Evolutionary conservation across 2,329 filamentous ascomycete genomes (phyloP), one percentile per base, ranked within the genome.

Genomic region (Beauveria caledonica): DNA sequence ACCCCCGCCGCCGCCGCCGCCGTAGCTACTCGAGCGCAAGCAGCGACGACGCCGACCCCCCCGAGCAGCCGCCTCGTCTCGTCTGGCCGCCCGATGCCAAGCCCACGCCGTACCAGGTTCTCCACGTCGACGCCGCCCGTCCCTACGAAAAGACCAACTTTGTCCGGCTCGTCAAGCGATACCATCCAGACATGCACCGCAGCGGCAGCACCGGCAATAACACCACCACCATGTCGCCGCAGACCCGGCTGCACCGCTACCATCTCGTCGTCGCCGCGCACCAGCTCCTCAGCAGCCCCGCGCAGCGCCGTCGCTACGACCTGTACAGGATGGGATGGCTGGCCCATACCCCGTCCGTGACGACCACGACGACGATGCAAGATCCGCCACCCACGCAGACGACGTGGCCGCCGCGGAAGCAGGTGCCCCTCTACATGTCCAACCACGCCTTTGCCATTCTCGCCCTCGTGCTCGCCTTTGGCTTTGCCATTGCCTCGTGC

Each of bases 41-140:
- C 29, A 29, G 13, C 21, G 36, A 42, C 17, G 17, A 42, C 17
- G 17, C 17, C 40, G 40, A 19, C 40, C 40, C 40, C 8, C 40
- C 40, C 8, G 40, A 17, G 8, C 40, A 42, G 7, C 29, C 54
- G 13, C 33, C 42, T 9, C 54, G 33, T 44, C 8, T 42, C 29
- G 1, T 48, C 11, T 66, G 65, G 65, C 65, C 63, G 21, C 19
- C 27, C 8, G 21, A 19, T 13, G 40, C 62, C 2, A 44, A 21
- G 9, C 64, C 64, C 7, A 64, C 63, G 9, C 64, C 63, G 2
- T 60, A 66, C 29, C 61, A 66, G 19, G 60, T 66, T 11, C 62
- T 66, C n/a, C 25, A 58, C 10, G 27, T 46, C 3, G 59, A 56
- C 5, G 21, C 10, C 3, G 29, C 29, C 19, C 54, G 10, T 15